Base-by-base conservation (phyloP, 1,139 yeast genomes). In the Wickerhamiella pararugosa region DNA sequence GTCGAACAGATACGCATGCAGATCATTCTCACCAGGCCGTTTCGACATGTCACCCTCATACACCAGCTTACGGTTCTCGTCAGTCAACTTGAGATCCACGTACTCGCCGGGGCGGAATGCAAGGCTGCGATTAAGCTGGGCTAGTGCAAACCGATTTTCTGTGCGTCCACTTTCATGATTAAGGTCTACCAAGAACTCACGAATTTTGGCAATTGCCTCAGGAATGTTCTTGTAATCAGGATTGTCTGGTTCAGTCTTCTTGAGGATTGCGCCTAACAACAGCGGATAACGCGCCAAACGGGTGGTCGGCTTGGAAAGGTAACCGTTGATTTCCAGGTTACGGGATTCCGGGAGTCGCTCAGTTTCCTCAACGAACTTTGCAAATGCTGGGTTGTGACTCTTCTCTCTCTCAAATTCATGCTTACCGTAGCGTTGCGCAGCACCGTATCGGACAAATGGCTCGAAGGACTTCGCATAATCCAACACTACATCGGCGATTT, bases 401-500 rank as follows among this genome's bases (percentile, higher is more conserved):
- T 86, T 84, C 58, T 90, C 98, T 42, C 96, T 72, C 63, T 90
- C 98, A 62, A 86, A 86, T 60, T 90, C 94, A 62, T 84, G 86
- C 59, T 86, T 84, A 8, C 96, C 97, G 64, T 84, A 86, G 43
- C 90, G 86, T 58, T 92, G 92, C 46, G 90, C 86, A n/a, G 96
- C 96, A 46, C 94, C 93, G 58, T 90, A 90, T 40, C 80, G 72
- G 41, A 90, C 79, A 61, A 87, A 90, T 3, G 97, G 94, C 49
- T 86, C 95, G 61, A 90, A 87, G 50, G 74, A 73, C 8, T 92
- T 86, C 32, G 87, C 84, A 57, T 70, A 79, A 51, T 86, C 92
- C 45, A 87, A 63, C 51, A 90, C 77, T 2, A 90, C 73, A 59
- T 92, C 98, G 39, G 94, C 96, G 55, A 90, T 71, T 27, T 80